These are phyloP conservation scores for Penicillium frequentans DNA, from an alignment of 2,329 filamentous ascomycete species.

Conservation along the genomic window DNA sequence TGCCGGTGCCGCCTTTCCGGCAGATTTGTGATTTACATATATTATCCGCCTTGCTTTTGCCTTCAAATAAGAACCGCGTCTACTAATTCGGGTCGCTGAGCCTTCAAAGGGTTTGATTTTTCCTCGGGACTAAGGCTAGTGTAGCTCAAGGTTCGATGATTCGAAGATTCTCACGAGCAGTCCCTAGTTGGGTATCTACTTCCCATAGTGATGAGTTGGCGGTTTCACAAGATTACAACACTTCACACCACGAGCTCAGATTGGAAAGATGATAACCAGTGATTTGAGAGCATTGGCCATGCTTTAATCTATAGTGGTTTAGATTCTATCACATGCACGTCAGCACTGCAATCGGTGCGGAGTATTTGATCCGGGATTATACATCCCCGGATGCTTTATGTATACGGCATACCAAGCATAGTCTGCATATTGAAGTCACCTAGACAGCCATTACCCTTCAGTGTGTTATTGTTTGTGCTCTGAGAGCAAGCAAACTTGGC, in stretches of 20 bases:
- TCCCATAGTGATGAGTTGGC: not conserved
- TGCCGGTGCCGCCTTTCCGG: not conserved
- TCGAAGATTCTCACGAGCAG: not conserved
- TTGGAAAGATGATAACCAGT: not conserved
- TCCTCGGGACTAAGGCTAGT: not conserved
- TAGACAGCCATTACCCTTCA: too few species aligned
- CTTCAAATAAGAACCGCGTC: not conserved
- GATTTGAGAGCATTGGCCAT: not conserved
- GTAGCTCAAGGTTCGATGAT: not conserved
- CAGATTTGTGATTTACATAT: not conserved
- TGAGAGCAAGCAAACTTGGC: too few species aligned
- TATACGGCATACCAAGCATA: not conserved
- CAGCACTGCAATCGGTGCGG: not conserved
- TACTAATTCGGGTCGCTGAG: not conserved
- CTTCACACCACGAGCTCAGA: not conserved
- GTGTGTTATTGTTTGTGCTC: too few species aligned
- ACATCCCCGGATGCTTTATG: not conserved
- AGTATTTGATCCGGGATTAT: not conserved
- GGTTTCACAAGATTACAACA: not conserved
- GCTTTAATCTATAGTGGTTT: not conserved
- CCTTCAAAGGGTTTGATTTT: not conserved
- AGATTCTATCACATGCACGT: not conserved
- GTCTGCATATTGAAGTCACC: too few species aligned
- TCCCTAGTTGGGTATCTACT: not conserved
- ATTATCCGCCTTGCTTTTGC: not conserved